Conservation (phyloP, 371 early-diverging fungal species). For the Blyttiomyces sp. region DNA sequence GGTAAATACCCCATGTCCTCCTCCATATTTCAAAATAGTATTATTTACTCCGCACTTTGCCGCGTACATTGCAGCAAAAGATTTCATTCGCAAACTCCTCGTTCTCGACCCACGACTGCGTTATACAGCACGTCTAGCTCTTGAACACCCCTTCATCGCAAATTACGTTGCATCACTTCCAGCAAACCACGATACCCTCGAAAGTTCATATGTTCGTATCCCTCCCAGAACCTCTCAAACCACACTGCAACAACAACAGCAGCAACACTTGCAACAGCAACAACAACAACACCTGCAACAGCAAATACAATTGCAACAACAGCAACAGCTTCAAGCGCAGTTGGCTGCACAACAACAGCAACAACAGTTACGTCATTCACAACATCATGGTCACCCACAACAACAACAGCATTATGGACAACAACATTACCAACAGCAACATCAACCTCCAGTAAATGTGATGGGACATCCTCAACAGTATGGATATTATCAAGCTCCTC, state of each 20-base stretch:
- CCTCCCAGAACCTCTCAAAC: background rate
- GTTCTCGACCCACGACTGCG: slow-evolving; percentile 70
- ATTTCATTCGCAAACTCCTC: slow-evolving; percentile 73
- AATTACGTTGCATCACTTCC: background rate
- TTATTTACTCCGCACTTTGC: background rate
- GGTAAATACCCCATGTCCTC: slow-evolving; percentile 35
- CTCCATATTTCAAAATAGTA: background rate
- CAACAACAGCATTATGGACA: background rate
- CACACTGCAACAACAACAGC: slow-evolving; percentile 47
- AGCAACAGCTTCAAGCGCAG: slow-evolving; percentile 12
- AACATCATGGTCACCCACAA: background rate
- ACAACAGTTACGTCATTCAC: background rate
- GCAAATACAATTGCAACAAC: slow-evolving; percentile 17
- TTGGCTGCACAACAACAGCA: slow-evolving; percentile 48
- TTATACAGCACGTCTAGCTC: slow-evolving; percentile 72
- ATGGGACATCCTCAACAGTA: too few relatives aligned
- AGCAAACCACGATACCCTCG: background rate
- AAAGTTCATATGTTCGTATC: background rate
- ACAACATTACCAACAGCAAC: background rate
- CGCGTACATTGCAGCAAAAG: slow-evolving; percentile 59
- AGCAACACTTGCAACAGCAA: slow-evolving; percentile 3
- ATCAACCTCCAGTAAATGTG: too few relatives aligned
- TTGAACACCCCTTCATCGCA: slow-evolving; percentile 40
- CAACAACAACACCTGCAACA: slow-evolving; percentile 10
- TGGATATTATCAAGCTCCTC: too few relatives aligned